A percentile compares a stretch with the other conserved stretches of the same genome.
phyloP scores from a whole-genome alignment of 176 grass and related monocot genomes.

The Triticum urartu region DNA sequence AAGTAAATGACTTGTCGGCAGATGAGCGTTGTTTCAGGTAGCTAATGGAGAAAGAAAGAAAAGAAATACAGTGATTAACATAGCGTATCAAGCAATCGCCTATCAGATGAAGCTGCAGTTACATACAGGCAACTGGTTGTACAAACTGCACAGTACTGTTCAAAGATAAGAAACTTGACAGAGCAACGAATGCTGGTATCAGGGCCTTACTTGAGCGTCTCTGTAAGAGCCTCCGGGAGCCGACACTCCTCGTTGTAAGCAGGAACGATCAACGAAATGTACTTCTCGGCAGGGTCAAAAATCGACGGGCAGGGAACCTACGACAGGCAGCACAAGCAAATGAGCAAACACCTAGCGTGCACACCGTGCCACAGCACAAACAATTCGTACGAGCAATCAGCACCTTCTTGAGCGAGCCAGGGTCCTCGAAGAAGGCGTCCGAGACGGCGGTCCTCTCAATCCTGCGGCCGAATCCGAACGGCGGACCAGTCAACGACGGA shows the following conservation, averaged over 20 bases:
- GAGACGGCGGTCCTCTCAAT: slow-evolving; percentile 61
- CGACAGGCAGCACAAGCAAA: slow-evolving; percentile 19
- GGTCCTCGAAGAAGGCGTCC: slow-evolving; percentile 82
- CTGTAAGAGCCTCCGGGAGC: slow-evolving; percentile 64
- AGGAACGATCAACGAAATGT: slow-evolving; percentile 83
- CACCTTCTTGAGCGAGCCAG: slow-evolving; percentile 91
- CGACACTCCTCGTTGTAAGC: slow-evolving; percentile 88
- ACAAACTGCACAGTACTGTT: not conserved
- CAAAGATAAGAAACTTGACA: not conserved
- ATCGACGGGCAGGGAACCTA: slow-evolving; percentile 87
- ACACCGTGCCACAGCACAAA: not conserved
- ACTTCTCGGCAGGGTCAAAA: slow-evolving; percentile 77
- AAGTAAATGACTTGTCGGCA: slow-evolving; percentile 71
- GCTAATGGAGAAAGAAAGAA: slow-evolving; percentile 37
- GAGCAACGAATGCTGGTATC: not conserved
- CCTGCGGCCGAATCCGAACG: slow-evolving; percentile 46
- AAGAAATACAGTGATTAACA: slow-evolving; percentile 12
- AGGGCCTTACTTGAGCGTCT: slow-evolving; percentile 65
- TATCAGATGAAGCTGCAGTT: not conserved
- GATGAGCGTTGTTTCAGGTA: slow-evolving; percentile 73
- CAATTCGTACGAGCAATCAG: not conserved
- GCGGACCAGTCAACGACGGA: slow-evolving; percentile 11
- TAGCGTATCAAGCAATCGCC: slow-evolving; percentile 5
- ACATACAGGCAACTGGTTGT: not conserved
- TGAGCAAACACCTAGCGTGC: slow-evolving; percentile 22